Evolutionary conservation across 2,329 filamentous ascomycete genomes (phyloP).

Genomic region (Elsinoe perseae): DNA sequence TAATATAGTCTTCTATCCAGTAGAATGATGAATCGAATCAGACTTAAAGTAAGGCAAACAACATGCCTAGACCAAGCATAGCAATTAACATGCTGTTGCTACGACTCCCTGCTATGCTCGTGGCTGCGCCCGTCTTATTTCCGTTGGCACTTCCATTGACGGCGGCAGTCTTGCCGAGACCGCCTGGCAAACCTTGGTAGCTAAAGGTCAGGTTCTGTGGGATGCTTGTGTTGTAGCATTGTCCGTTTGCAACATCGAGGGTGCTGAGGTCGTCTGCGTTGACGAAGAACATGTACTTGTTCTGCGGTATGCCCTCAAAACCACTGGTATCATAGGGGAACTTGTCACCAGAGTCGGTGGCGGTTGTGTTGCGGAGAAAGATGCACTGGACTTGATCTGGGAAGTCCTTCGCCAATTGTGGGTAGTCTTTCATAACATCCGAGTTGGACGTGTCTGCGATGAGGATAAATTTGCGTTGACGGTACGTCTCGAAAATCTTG

Average conservation of each 20-base stretch:
- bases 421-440: slow-evolving; percentile 60
- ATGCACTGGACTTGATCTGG: slow-evolving; percentile 70
- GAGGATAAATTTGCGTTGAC: slow-evolving; percentile 65
- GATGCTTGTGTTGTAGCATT: slow-evolving; percentile 59
- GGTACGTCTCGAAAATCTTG: slow-evolving; percentile 68
- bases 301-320: slow-evolving; percentile 59
- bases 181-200: slow-evolving; percentile 45
- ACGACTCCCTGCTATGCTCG: neutral
- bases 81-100: neutral
- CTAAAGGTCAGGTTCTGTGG: slow-evolving; percentile 65
- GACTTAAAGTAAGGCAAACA: slow-evolving; percentile 4
- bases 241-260: slow-evolving; percentile 59
- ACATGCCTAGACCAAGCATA: neutral
- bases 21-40: neutral
- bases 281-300: slow-evolving; percentile 72
- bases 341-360: slow-evolving; percentile 57
- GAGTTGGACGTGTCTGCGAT: slow-evolving; percentile 69
- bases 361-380: slow-evolving; percentile 64
- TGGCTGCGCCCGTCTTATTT: slow-evolving; percentile 1
- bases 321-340: slow-evolving; percentile 70
- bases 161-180: slow-evolving; percentile 15
- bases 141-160: slow-evolving; percentile 20
- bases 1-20: neutral
- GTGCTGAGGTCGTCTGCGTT: slow-evolving; percentile 60
- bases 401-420: slow-evolving; percentile 55